Evolutionary conservation across 2,329 filamentous ascomycete species (phyloP).

Genomic region (Mycogone perniciosa): DNA sequence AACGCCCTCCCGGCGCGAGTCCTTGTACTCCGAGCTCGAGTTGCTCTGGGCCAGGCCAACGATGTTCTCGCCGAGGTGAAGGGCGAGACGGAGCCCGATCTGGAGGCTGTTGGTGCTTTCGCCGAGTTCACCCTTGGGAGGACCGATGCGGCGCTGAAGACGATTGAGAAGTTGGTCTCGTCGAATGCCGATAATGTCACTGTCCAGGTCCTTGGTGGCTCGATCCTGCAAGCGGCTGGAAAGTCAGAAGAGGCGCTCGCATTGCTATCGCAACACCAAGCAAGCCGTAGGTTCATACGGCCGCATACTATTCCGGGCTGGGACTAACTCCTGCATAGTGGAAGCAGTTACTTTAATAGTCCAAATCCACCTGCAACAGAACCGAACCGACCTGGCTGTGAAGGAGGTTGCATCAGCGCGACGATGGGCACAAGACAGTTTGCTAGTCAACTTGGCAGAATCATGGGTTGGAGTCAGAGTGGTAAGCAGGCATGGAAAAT

Average conservation of each 20-base stretch:
- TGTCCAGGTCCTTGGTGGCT: conserved; percentile 79
- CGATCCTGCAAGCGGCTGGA: conserved; percentile 70
- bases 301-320: neutral
- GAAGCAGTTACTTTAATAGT: conserved; percentile 79
- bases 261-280: conserved; percentile 75
- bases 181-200: conserved; percentile 64
- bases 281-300: conserved; percentile 58
- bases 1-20: conserved; percentile 73
- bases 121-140: conserved; percentile 61
- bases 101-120: conserved; percentile 69
- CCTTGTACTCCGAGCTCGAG: conserved; percentile 72
- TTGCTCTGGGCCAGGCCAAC: conserved; percentile 72
- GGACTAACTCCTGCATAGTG: conserved; percentile 33
- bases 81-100: conserved; percentile 61
- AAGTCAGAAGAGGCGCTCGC: conserved; percentile 80
- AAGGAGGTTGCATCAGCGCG: conserved; percentile 85
- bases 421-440: conserved; percentile 90
- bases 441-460: conserved; percentile 90
- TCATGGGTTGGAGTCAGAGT: conserved; percentile 88
- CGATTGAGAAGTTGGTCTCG: conserved; percentile 61
- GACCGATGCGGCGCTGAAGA: conserved; percentile 53
- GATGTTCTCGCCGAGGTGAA: conserved; percentile 65
- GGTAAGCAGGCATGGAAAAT: conserved; percentile 39
- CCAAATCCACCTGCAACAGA: conserved; percentile 88
- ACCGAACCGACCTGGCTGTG: conserved; percentile 80